Percentiles rank a stretch among this genome's conserved stretches.
phyloP scores from a whole-genome alignment of 2,329 filamentous ascomycete species.

The Aspergillus quadrilineatus region DNA sequence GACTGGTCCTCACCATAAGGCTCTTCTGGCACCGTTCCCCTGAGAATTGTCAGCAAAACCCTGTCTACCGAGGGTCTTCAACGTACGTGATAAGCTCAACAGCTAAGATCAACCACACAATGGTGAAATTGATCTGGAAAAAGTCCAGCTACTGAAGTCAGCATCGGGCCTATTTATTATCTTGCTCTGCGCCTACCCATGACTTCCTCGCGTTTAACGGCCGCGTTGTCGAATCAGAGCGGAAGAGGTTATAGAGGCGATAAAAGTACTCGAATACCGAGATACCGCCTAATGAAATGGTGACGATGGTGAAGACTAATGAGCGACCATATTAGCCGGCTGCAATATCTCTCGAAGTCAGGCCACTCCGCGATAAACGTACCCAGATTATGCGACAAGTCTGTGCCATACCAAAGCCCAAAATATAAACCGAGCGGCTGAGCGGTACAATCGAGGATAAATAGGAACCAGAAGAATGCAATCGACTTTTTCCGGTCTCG shows the following conservation, averaged over 20 bases:
- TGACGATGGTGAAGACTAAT: constrained; percentile 45
- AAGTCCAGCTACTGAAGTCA: constrained; percentile 40
- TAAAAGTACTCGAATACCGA: constrained; percentile 47
- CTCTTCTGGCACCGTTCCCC: constrained; percentile 42
- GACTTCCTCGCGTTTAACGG: constrained; percentile 44
- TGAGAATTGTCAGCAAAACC: constrained; percentile 23
- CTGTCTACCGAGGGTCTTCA: neutral
- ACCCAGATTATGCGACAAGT: constrained; percentile 46
- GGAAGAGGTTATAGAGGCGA: constrained; percentile 41
- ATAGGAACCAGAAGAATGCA: constrained; percentile 59
- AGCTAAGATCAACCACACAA: constrained; percentile 45
- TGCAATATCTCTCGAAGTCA: neutral
- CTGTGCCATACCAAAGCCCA: constrained; percentile 58
- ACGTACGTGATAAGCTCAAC: constrained; percentile 45
- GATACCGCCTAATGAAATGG: constrained; percentile 41
- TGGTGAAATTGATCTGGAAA: constrained; percentile 48
- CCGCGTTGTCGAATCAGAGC: constrained; percentile 37
- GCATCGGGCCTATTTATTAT: neutral
- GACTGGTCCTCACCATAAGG: constrained; percentile 37
- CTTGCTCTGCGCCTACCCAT: constrained; percentile 34
- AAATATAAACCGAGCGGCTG: constrained; percentile 63
- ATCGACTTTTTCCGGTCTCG: constrained; percentile 56
- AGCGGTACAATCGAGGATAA: constrained; percentile 58
- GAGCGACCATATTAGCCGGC: neutral
- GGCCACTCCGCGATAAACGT: constrained; percentile 18